Evolutionary conservation across 176 grass and related monocot genomes (phyloP), one percentile per base, ranked within the genome.

Genomic region (Paspalum notatum): DNA sequence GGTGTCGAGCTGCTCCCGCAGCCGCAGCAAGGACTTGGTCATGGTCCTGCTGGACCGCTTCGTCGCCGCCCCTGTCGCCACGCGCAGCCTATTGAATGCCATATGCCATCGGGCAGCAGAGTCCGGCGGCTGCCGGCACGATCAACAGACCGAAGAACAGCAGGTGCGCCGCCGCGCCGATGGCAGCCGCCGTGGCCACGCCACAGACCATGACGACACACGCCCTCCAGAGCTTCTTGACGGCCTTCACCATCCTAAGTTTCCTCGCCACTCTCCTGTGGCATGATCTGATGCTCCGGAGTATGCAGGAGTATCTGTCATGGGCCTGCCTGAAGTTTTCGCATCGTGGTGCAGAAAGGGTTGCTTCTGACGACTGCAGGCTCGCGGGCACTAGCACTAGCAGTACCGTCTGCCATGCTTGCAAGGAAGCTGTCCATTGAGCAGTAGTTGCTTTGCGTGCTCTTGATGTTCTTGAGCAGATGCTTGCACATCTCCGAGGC

Each of bases 391-490:
- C 39, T 37, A 48, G 25, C 11, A 12, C 63, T 5, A n/a, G 12
- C 27, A 32, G 78, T 18, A 18, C 56, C 45, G 45, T 21, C 81
- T 5, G 57, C 51, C 76, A 84, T 80, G 62, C 46, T 75, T 54
- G 70, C 62, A 63, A 89, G 87, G 87, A 80, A 89, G 38, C 14
- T 63, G 38, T 87, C 84, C 76, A 91, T 91, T 1, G 80, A 84
- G 51, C 42, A 46, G 80, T 80, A 87, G 76, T 72, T 83, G 46
- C 54, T 87, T 37, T 51, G 70, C 41, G 68, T 64, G 61, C 68
- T 75, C 70, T 59, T 80, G 70, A 91, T 75, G 70, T 63, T 91
- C 65, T 5, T 37, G 21, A 87, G 76, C 12, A 91, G 84, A 52
- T 87, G 69, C 49, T 41, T 27, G 64, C 84, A 91, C 39, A 91